Conservation (phyloP, 129 eudicot genomes). For the Glebionis coronaria region DNA sequence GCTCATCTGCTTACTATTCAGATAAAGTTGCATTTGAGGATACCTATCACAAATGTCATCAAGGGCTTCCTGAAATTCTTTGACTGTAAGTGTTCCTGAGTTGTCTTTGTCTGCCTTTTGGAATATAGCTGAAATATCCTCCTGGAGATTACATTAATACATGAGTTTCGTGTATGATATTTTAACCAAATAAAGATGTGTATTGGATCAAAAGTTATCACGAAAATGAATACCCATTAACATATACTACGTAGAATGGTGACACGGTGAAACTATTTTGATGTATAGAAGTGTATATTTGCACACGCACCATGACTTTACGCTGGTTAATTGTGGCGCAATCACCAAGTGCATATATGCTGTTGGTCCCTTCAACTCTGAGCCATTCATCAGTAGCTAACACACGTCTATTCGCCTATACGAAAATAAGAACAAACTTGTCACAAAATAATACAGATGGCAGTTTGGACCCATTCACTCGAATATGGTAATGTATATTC, state of each 20-base stretch:
- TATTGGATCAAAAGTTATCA: background rate
- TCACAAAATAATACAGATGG: slow-evolving; percentile 14
- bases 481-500: background rate
- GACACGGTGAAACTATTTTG: background rate
- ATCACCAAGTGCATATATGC: slow-evolving; percentile 84
- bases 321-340: slow-evolving; percentile 90
- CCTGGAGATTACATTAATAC: slow-evolving; percentile 32
- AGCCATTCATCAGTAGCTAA: slow-evolving; percentile 96
- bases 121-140: slow-evolving; percentile 78
- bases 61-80: slow-evolving; percentile 81
- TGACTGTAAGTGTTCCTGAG: slow-evolving; percentile 77
- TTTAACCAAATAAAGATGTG: background rate
- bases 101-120: slow-evolving; percentile 77
- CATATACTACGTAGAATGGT: background rate
- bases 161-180: background rate
- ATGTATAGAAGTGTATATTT: background rate
- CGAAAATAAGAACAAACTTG: background rate
- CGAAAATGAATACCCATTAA: background rate
- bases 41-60: slow-evolving; percentile 81
- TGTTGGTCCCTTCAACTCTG: slow-evolving; percentile 65
- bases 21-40: slow-evolving; percentile 71
- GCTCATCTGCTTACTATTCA: slow-evolving; percentile 59
- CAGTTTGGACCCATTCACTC: background rate
- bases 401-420: slow-evolving; percentile 73
- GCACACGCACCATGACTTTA: slow-evolving; percentile 68